Percentiles rank a stretch among this genome's conserved stretches.
Evolutionary conservation across 352 stramenopile species (phyloP).

Genomic region (Globisporangium alternatum): DNA sequence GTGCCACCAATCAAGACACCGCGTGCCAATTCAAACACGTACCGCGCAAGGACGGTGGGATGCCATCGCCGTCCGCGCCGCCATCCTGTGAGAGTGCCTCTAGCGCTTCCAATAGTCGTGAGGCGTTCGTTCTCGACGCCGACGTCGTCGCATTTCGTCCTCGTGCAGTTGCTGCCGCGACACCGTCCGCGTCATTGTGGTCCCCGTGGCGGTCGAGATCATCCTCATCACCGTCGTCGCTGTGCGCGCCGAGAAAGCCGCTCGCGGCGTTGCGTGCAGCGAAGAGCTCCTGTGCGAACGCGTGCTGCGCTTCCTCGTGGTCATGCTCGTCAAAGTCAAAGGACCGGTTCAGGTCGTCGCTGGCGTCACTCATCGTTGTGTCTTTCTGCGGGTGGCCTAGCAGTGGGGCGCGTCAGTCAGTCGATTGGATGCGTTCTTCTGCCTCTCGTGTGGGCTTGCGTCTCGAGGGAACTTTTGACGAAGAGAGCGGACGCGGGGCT

Average conservation of each 20-base stretch:
- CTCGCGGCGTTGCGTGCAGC: background rate
- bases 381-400: too few relatives aligned
- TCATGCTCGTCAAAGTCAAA: constrained; percentile 32
- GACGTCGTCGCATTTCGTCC: background rate
- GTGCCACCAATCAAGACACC: background rate
- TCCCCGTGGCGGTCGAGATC: background rate
- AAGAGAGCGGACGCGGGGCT: too few relatives aligned
- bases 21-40: background rate
- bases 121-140: constrained; percentile 22
- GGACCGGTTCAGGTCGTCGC: constrained; percentile 28
- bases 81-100: constrained; percentile 48
- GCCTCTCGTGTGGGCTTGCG: too few relatives aligned
- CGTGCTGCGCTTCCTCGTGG: constrained; percentile 16
- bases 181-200: background rate
- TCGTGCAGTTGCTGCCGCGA: background rate
- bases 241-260: background rate
- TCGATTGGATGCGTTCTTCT: too few relatives aligned
- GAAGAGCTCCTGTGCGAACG: constrained; percentile 24
- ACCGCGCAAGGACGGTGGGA: constrained; percentile 43
- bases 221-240: constrained; percentile 9
- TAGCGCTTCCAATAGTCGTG: constrained; percentile 50
- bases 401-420: too few relatives aligned
- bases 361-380: constrained; percentile 13
- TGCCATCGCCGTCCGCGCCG: constrained; percentile 17
- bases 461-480: too few relatives aligned